phyloP scores from a whole-genome alignment of 1,284 basidiomycete genomes.

The Chalciporus sp. region DNA sequence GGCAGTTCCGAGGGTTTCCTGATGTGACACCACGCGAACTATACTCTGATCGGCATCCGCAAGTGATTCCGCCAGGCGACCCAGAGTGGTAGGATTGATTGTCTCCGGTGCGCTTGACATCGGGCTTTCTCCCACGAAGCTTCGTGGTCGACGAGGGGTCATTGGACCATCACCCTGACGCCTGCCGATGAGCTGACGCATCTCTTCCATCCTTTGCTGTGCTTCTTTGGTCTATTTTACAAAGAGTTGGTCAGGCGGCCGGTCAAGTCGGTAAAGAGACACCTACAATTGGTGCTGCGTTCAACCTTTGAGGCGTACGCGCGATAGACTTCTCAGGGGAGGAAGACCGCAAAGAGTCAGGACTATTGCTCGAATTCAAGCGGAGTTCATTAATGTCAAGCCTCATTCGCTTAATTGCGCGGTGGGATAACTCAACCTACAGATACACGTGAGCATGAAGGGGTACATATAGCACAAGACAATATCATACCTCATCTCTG shows the following conservation, averaged over 20 bases:
- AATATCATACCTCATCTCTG: slow-evolving; percentile 59
- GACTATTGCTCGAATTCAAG: slow-evolving; percentile 24
- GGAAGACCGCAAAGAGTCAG: slow-evolving; percentile 43
- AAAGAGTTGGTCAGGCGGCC: slow-evolving; percentile 11
- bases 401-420: slow-evolving; percentile 70
- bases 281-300: slow-evolving; percentile 45
- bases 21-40: slow-evolving; percentile 48
- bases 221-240: slow-evolving; percentile 68
- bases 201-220: slow-evolving; percentile 74
- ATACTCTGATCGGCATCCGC: slow-evolving; percentile 61
- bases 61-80: slow-evolving; percentile 51
- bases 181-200: slow-evolving; percentile 68
- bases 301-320: slow-evolving; percentile 45
- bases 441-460: slow-evolving; percentile 8
- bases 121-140: slow-evolving; percentile 30
- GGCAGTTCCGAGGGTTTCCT: slow-evolving; percentile 53
- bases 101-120: slow-evolving; percentile 24
- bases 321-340: slow-evolving; percentile 57
- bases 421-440: slow-evolving; percentile 67
- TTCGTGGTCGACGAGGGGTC: slow-evolving; percentile 47
- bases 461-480: background rate
- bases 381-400: slow-evolving; percentile 54
- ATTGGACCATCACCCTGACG: slow-evolving; percentile 50
- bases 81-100: slow-evolving; percentile 31
- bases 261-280: slow-evolving; percentile 3